A percentile compares a stretch with the other conserved stretches of the same genome.
These are phyloP conservation scores for Echium plantagineum DNA, from an alignment of 257 asterid genomes.

Conservation along the genomic window DNA sequence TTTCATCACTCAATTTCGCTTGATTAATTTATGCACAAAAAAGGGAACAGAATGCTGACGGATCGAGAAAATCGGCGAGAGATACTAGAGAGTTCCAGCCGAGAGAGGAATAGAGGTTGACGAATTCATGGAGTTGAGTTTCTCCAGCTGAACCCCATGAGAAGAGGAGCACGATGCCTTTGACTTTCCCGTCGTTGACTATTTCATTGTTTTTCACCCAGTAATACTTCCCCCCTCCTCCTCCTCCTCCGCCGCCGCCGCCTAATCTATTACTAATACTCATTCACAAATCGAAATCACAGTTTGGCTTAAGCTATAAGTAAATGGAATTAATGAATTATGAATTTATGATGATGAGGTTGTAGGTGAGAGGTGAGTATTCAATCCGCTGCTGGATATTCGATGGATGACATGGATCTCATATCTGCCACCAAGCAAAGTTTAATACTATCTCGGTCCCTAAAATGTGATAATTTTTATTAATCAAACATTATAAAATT, in stretches of 20 bases:
- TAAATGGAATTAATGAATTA: too few relatives aligned
- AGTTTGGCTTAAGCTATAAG: too few relatives aligned
- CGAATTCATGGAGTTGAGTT: slow-evolving; percentile 36
- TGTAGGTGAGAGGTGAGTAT: slow-evolving; percentile 16
- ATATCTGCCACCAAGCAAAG: slow-evolving; percentile 32
- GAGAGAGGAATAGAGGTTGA: slow-evolving; percentile 48
- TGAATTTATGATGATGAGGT: neutral
- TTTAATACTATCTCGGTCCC: too few relatives aligned
- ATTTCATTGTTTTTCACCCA: slow-evolving; percentile 40
- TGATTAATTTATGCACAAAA: neutral
- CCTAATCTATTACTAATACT: too few relatives aligned
- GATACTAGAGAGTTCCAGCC: slow-evolving; percentile 78
- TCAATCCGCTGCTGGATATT: slow-evolving; percentile 8
- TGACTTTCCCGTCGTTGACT: too few relatives aligned
- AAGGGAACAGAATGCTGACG: slow-evolving; percentile 43
- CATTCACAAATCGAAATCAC: too few relatives aligned
- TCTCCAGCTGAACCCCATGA: slow-evolving; percentile 62
- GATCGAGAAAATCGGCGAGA: slow-evolving; percentile 67
- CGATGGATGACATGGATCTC: slow-evolving; percentile 30
- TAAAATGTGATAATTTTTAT: too few relatives aligned
- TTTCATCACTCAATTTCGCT: too few relatives aligned
- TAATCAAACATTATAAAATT: too few relatives aligned
- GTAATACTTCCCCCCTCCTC: slow-evolving; percentile 39
- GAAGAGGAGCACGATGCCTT: slow-evolving; percentile 54
- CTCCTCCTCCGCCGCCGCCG: slow-evolving; percentile 1